Base-by-base conservation (phyloP, 2,329 filamentous ascomycete species). In the Talaromyces rugulosus region DNA sequence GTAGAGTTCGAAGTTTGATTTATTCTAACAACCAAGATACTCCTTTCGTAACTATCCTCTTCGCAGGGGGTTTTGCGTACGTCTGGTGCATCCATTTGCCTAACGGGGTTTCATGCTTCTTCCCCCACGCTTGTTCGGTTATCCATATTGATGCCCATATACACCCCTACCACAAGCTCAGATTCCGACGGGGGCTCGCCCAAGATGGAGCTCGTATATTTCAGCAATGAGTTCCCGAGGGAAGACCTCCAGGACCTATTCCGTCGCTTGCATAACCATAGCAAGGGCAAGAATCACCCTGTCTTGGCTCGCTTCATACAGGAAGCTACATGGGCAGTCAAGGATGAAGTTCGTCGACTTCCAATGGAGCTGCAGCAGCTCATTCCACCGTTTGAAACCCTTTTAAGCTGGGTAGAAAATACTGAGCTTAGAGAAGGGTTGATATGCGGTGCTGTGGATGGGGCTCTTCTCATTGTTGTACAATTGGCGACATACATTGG, bases 211-310 rank as follows among this genome's bases (percentile, higher is more conserved):
- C 58, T 81, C 34, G 62, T 71, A n/a, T 81, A 76, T 66, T 82
- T 82, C 68, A 74, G 76, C 64, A 80, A 82, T 61, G 80, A 82
- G 63, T 80, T 83, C 58, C 80, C 81, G 0, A 72, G 69, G n/a
- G 80, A 81, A 40, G 76, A 82, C 63, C 65, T 81, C 9, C 63
- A 71, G 28, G 66, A 74, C 28, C 64, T 82, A 0, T 71, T 78
- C 52, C 78, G 80, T 8, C 66, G 70, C 4, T 67, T 83, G 11
- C 72, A 76, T 33, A 63, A 62, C 14, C 74, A 75, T 59, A 78
- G 75, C 71, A 82, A 81, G 63, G 73, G 75, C 63, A 72, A 65
- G 34, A 60, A 66, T 3, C 72, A 77, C 65, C 68, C 65, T 0
- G 31, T 74, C 4, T 68, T 83, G 11, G 77, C 78, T 1, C 40